A percentile compares a stretch with the other conserved stretches of the same genome.
Conservation (phyloP, 2,329 filamentous ascomycete species). For the Raffaelea ambrosiae region DNA sequence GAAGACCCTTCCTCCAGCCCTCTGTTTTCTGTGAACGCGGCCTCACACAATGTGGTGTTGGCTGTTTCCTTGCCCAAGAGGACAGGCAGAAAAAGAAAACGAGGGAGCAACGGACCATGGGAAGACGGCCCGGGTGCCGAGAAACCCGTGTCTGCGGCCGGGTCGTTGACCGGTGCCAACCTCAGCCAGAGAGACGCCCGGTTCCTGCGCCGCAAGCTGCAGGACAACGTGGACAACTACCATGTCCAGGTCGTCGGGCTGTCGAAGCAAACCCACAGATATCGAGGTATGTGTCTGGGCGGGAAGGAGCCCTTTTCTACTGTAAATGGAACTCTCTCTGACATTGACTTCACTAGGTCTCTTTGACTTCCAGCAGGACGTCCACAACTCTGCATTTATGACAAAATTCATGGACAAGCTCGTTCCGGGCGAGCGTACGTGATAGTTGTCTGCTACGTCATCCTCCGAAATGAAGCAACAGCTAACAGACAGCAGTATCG, state of each 20-base stretch:
- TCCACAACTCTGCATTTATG: slow-evolving; percentile 60
- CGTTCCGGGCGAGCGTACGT: slow-evolving; percentile 59
- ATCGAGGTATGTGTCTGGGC: slow-evolving; percentile 49
- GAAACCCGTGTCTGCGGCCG: neutral
- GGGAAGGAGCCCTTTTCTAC: neutral
- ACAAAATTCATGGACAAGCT: slow-evolving; percentile 62
- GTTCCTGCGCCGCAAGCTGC: slow-evolving; percentile 52
- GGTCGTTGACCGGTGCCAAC: slow-evolving; percentile 1
- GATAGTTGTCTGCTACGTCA: neutral
- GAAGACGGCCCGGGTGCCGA: slow-evolving; percentile 26
- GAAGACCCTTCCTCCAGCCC: slow-evolving; percentile 73
- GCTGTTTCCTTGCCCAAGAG: slow-evolving; percentile 80
- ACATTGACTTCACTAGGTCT: slow-evolving; percentile 36
- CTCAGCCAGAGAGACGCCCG: slow-evolving; percentile 37
- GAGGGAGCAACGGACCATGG: slow-evolving; percentile 61
- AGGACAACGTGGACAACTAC: slow-evolving; percentile 62
- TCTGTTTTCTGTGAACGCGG: slow-evolving; percentile 65
- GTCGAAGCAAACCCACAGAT: slow-evolving; percentile 76
- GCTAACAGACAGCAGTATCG: slow-evolving; percentile 27
- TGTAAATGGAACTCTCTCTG: neutral
- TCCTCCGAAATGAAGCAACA: too few relatives aligned
- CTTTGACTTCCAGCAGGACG: slow-evolving; percentile 79
- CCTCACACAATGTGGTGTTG: slow-evolving; percentile 76
- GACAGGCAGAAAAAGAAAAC: slow-evolving; percentile 78
- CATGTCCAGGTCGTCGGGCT: slow-evolving; percentile 61